Base-by-base conservation (phyloP, 2,329 filamentous ascomycete genomes). In the Trematosphaeria pertusa region DNA sequence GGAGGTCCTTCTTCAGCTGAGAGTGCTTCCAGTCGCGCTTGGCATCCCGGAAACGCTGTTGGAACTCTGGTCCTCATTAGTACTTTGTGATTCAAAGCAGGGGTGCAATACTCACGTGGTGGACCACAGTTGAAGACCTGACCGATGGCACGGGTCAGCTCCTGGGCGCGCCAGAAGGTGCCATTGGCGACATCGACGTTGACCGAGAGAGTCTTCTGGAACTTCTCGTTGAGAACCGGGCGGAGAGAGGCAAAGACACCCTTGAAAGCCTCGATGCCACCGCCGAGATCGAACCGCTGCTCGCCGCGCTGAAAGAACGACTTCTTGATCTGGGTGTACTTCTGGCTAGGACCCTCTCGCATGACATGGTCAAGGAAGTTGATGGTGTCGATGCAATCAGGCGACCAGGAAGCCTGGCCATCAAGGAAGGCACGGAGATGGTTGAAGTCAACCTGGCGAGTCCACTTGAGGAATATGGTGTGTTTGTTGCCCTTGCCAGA, bases 181-280 rank as follows among this genome's bases (percentile, higher is more conserved):
- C 90, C 89, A 65, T 97, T 96, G 46, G 92, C 87, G 21, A 96
- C 88, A 62, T 99, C 93, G 9, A 96, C 85, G 59, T 97, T 97
- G 66, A 99, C 76, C 0, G 88, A 84, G 5, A 97, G 78, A 7
- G 83, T 84, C 19, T 83, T 81, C 22, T 82, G 79, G 54, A 65
- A 46, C 53, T 60, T 50, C 59, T 70, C 61, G 69, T 75, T 50
- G 62, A 89, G 80, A 36, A 87, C 87, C 17, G 93, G 81, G 32
- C 91, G 85, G 40, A 97, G 86, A 0, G 92, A 91, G 8, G 91
- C 85, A 61, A 96, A 97, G 4, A 91, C 87, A 21, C 94, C 94
- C 68, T 96, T 96, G 75, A 90, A 86, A 0, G 91, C 90, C 63
- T 91, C 85, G 2, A 94, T 78, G 45, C 79, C 84, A 17, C 80